Conservation (phyloP, 495 filamentous ascomycete genomes). For the Xylaria telfairii region DNA sequence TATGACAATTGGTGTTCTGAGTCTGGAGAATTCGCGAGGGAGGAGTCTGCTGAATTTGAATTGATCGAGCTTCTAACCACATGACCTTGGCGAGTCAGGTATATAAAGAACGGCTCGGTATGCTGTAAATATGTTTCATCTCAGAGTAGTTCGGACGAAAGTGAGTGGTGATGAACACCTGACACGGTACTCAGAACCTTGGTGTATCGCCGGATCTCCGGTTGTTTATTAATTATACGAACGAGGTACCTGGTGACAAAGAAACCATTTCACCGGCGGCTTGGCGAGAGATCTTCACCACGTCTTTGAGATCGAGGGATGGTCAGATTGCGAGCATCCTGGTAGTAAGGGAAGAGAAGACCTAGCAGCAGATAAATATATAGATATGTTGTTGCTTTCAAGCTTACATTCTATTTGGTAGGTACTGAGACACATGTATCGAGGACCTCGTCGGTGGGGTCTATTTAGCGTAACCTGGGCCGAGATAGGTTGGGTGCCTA, state of each 20-base stretch:
- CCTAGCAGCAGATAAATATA: too few species aligned
- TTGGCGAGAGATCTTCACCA: background rate
- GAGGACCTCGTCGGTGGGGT: background rate
- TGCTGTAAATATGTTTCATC: background rate
- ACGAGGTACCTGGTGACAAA: background rate
- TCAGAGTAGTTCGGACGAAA: slow-evolving; percentile 11
- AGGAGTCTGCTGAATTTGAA: background rate
- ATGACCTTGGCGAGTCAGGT: background rate
- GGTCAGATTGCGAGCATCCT: too few species aligned
- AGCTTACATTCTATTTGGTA: background rate
- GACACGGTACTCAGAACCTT: background rate
- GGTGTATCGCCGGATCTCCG: background rate
- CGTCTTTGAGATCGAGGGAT: background rate
- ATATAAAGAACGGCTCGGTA: background rate
- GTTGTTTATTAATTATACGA: background rate
- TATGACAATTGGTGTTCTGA: background rate
- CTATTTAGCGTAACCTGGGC: too few species aligned
- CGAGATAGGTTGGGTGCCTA: background rate
- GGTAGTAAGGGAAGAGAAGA: too few species aligned
- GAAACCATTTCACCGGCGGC: background rate
- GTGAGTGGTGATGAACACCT: background rate
- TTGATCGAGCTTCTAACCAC: background rate
- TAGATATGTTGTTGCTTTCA: background rate
- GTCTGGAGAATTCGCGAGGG: background rate
- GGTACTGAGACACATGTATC: background rate